A percentile compares a stretch with the other conserved stretches of the same genome.
Conservation (phyloP, 169 alveolate species). For the Cytauxzoon felis region DNA sequence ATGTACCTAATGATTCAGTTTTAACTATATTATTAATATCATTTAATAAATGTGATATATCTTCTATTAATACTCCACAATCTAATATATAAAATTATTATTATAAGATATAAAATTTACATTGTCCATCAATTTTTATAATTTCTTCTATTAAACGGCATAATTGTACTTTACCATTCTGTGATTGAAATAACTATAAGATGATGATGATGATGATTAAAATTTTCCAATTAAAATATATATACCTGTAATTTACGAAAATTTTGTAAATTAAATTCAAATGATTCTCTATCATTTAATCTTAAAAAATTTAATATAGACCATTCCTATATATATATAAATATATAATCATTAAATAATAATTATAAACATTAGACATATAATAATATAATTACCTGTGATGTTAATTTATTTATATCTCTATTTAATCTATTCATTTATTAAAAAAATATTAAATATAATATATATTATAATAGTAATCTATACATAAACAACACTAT, state of each 20-base stretch:
- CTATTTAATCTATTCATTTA: too few relatives aligned
- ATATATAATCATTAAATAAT: neutral
- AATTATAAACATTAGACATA: too few relatives aligned
- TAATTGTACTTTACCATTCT: conserved; percentile 40
- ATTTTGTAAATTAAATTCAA: conserved; percentile 49
- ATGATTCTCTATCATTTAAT: conserved; percentile 42
- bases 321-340: conserved; percentile 27
- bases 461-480: too few relatives aligned
- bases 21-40: conserved; percentile 28
- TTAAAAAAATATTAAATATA: too few relatives aligned
- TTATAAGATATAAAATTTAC: conserved; percentile 10
- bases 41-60: conserved; percentile 44
- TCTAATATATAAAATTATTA: conserved; percentile 2
- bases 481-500: too few relatives aligned
- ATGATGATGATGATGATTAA: neutral
- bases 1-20: conserved; percentile 25
- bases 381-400: too few relatives aligned
- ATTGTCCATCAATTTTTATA: conserved; percentile 39
- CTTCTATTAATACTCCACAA: conserved; percentile 54
- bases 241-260: conserved; percentile 50
- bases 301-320: conserved; percentile 42
- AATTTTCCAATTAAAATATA: neutral
- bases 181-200: conserved; percentile 42
- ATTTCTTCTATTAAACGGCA: conserved; percentile 40
- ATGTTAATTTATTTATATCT: too few relatives aligned